Conservation (phyloP, 768 basidiomycete species). For the Mycena venus region DNA sequence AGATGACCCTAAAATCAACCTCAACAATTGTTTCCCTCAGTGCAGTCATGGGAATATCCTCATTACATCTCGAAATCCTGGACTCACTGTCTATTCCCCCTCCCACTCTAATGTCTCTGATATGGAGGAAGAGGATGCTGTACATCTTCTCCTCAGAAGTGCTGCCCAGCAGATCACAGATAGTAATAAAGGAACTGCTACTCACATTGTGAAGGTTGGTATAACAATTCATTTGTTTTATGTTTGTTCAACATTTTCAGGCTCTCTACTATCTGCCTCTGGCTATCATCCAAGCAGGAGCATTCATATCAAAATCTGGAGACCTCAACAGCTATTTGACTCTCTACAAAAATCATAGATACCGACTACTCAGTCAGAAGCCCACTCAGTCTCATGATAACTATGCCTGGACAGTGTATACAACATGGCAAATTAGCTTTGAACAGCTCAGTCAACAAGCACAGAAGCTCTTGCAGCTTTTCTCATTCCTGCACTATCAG, state of each 20-base stretch:
- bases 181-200: not conserved
- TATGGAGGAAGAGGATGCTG: not conserved
- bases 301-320: not conserved
- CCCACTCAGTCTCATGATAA: not conserved
- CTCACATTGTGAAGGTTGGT: not conserved
- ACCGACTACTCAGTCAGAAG: not conserved
- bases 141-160: not conserved
- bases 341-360: not conserved
- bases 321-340: not conserved
- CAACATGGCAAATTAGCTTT: not conserved
- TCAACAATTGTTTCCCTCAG: slow-evolving; percentile 2
- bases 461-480: not conserved
- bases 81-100: not conserved
- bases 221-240: not conserved
- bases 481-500: not conserved
- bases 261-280: not conserved
- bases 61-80: slow-evolving; percentile 23
- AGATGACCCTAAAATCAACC: slow-evolving; percentile 4
- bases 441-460: not conserved
- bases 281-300: not conserved
- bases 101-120: not conserved
- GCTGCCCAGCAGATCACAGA: not conserved
- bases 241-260: not conserved
- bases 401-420: not conserved
- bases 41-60: slow-evolving; percentile 24